Evolutionary conservation across 768 basidiomycete species (phyloP).

Genomic region (Xerocomellus intermedius): DNA sequence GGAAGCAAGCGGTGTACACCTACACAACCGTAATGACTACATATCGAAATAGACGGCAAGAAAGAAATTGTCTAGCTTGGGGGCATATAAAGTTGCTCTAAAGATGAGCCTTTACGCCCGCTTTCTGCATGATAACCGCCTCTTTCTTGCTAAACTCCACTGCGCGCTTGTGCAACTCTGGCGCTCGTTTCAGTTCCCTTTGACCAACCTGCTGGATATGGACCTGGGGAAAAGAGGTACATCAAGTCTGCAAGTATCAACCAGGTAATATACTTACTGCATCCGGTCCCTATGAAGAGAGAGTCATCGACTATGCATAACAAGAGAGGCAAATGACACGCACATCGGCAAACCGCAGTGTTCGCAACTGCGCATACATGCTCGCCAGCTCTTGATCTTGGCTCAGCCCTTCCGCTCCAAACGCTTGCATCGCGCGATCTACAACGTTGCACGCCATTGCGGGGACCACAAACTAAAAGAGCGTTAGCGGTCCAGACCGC

Average conservation of each 20-base stretch:
- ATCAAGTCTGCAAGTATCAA: background rate
- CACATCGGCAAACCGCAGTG: constrained; percentile 86
- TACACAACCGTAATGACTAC: background rate
- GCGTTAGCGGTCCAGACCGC: background rate
- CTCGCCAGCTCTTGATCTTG: constrained; percentile 84
- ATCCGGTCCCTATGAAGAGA: constrained; percentile 62
- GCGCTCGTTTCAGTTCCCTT: constrained; percentile 79
- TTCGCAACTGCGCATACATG: constrained; percentile 78
- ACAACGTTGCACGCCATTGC: constrained; percentile 84
- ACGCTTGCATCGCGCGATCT: constrained; percentile 94
- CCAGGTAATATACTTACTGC: constrained; percentile 46
- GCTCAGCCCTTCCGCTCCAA: constrained; percentile 93
- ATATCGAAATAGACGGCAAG: background rate
- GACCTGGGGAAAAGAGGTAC: constrained; percentile 48
- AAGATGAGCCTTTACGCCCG: constrained; percentile 58
- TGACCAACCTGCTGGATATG: constrained; percentile 96
- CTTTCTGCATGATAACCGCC: constrained; percentile 54
- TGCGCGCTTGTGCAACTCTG: constrained; percentile 52
- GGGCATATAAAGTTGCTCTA: constrained; percentile 21
- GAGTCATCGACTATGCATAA: constrained; percentile 1
- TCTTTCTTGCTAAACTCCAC: constrained; percentile 61
- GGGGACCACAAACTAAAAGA: constrained; percentile 85
- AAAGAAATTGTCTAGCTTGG: background rate
- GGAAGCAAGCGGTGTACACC: too few relatives aligned
- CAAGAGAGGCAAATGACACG: constrained; percentile 24